Base-by-base conservation (phyloP, 352 stramenopile genomes). In the Blastocystis sp. region DNA sequence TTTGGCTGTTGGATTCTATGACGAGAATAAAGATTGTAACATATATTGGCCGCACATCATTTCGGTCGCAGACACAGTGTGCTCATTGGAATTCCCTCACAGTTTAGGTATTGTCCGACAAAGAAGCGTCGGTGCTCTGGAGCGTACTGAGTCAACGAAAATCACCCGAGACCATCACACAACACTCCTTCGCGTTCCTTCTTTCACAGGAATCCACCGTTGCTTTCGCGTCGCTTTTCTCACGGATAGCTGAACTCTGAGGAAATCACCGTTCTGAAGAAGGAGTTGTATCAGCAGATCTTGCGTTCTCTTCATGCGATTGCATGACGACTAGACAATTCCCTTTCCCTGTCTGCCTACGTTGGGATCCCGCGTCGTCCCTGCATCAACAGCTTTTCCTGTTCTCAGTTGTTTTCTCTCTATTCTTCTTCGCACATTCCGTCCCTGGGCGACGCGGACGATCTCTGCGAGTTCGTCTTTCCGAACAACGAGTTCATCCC, bases 31-130 rank as follows among this genome's bases (percentile, higher is more conserved):
- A 24, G 63, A 74, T 74, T 26, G 31, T 24, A 74, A 74, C 45
- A n/a, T 31, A 50, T 74, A 50, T 74, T 74, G 63, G 63, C 21
- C 45, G 12, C 63, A 74, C 4, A 74, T 74, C 16, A 50, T 74
- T 13, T 74, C 63, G 19, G 16, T 74, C 9, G 10, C 37, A 50
- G 63, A 74, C 24, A 74, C 63, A 35, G 63, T 74, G n/a, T 39
- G 24, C 24, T 51, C 35, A 10, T 74, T 45, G 13, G 29, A n/a
- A 41, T 74, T 74, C 9, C 10, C 31, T 45, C 10, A 74, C 24
- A 55, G 9, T 13, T 35, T 26, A 74, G 63, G 63, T 74, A n/a
- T 24, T 74, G 24, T 26, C 19, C n/a, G 29, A 74, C 45, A 55
- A 55, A 55, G 6, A 55, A 16, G 45, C 45, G 9, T 19, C 45